Evolutionary conservation across 116 monocot genomes (phyloP).

Genomic region (Iris pallida): DNA sequence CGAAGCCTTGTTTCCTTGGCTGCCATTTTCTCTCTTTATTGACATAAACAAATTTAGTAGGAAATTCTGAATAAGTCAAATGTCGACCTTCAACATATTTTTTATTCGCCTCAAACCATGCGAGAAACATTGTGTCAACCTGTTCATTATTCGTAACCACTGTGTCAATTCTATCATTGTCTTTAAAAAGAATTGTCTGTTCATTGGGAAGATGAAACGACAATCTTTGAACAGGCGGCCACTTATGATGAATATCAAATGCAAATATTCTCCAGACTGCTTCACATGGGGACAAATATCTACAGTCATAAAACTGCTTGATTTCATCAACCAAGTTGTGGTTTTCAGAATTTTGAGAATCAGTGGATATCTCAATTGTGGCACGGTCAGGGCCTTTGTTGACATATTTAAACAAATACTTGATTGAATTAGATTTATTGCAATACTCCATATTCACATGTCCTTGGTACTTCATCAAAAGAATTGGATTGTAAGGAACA

Average conservation of each 20-base stretch:
- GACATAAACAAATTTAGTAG: neutral
- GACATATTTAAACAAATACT: constrained; percentile 14
- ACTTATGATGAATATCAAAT: too few relatives aligned
- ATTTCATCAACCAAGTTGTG: too few relatives aligned
- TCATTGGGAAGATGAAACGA: neutral
- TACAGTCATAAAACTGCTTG: too few relatives aligned
- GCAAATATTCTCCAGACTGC: too few relatives aligned
- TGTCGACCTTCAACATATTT: neutral
- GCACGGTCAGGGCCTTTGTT: too few relatives aligned
- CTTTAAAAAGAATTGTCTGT: neutral
- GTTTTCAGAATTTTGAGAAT: too few relatives aligned
- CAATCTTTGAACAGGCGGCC: neutral
- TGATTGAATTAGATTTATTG: neutral
- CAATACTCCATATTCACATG: constrained; percentile 17
- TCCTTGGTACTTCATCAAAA: neutral
- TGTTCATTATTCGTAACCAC: neutral
- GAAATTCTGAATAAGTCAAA: neutral
- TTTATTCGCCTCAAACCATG: neutral
- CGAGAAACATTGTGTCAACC: neutral
- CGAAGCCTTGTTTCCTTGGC: neutral
- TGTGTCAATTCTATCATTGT: neutral
- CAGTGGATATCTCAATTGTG: too few relatives aligned
- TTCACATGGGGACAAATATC: too few relatives aligned
- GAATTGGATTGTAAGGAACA: constrained; percentile 9
- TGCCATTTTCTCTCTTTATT: neutral